Base-by-base conservation (phyloP, 768 basidiomycete species). In the Cubamyces lactineus region DNA sequence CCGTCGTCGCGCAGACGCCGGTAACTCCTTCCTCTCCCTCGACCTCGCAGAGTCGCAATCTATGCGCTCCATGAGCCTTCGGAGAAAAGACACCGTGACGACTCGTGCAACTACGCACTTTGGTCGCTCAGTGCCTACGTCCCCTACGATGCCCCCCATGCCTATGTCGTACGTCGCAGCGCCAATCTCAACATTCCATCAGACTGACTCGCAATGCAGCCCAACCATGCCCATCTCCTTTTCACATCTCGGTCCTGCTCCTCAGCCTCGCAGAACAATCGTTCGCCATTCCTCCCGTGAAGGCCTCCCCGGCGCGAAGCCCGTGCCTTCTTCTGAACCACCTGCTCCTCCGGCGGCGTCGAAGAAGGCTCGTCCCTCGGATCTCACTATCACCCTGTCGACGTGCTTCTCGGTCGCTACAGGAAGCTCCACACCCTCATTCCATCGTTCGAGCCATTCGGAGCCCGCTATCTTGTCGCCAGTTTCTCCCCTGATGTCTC, bases 11-110 rank as follows among this genome's bases (percentile, higher is more conserved):
- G 50, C 55, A 43, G 68, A 69, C 24, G 63, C 64, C 17, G 71
- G 59, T 68, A 80, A 83, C 43, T 89, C 88, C 2, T 89, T 88
- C 71, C 81, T 89, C 53, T 88, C 84, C 39, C 81, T 89, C 57
- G 88, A 89, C 71, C 79, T 87, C 4, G 87, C 86, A 41, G 84
- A 86, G 70, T 77, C 79, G 24, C 76, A 77, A 63, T 78, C 77
- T 3, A 70, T 75, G 57, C 74, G 77, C 41, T 74, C 79, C 2
- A 79, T 78, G 47, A 77, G 76, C 26, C 70, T 77, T 43, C 66
- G 69, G 17, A 73, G 75, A 52, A 80, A 75, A 56, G 68, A 70
- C 43, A 76, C 75, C 1, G 62, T 66, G 26, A 63, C 72, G 0
- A 67, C 59, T 3, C 56, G 66, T n/a, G 59, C 59, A 16, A 70